Percentiles rank a stretch among this genome's conserved stretches.
These are phyloP conservation scores for Allantophomopsis cytisporea DNA, from an alignment of 2,329 filamentous ascomycete species.

Conservation along the genomic window DNA sequence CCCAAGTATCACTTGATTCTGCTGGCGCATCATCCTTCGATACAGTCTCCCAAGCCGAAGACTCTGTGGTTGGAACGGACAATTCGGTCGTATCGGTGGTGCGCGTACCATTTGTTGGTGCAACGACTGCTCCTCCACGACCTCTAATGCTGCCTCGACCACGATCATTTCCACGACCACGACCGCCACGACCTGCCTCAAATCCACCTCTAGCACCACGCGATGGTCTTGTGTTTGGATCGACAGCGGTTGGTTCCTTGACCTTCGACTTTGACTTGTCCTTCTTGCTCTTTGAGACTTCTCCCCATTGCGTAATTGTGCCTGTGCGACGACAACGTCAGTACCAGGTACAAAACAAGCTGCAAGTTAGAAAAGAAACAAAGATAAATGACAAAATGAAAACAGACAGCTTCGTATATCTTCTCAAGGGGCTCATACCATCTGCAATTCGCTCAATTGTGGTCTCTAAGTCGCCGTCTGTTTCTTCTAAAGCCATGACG, in stretches of 20 bases:
- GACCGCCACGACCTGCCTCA: slow-evolving; percentile 47
- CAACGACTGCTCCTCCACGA: slow-evolving; percentile 40
- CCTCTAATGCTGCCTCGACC: slow-evolving; percentile 41
- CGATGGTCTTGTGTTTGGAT: slow-evolving; percentile 31
- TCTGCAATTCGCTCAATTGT: slow-evolving; percentile 70
- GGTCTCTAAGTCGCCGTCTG: slow-evolving; percentile 61
- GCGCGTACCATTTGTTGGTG: slow-evolving; percentile 48
- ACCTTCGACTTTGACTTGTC: slow-evolving; percentile 58
- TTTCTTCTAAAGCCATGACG: slow-evolving; percentile 84
- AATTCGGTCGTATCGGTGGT: slow-evolving; percentile 38
- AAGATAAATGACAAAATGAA: too few species aligned
- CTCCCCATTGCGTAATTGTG: slow-evolving; percentile 70
- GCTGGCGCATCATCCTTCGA: slow-evolving; percentile 13
- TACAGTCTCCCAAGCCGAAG: slow-evolving; percentile 29
- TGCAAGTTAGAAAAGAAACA: too few species aligned
- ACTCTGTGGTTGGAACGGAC: slow-evolving; percentile 60
- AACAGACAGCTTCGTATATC: too few species aligned
- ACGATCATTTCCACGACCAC: slow-evolving; percentile 48
- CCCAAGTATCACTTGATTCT: slow-evolving; percentile 18
- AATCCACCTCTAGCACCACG: slow-evolving; percentile 44
- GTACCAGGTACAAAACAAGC: too few species aligned
- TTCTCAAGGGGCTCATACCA: slow-evolving; percentile 33
- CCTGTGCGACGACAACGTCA: slow-evolving; percentile 29
- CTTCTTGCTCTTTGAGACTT: slow-evolving; percentile 73
- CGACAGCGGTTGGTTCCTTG: slow-evolving; percentile 38